Base-by-base conservation (phyloP, 2,329 filamentous ascomycete species). In the Alternaria consortialis region DNA sequence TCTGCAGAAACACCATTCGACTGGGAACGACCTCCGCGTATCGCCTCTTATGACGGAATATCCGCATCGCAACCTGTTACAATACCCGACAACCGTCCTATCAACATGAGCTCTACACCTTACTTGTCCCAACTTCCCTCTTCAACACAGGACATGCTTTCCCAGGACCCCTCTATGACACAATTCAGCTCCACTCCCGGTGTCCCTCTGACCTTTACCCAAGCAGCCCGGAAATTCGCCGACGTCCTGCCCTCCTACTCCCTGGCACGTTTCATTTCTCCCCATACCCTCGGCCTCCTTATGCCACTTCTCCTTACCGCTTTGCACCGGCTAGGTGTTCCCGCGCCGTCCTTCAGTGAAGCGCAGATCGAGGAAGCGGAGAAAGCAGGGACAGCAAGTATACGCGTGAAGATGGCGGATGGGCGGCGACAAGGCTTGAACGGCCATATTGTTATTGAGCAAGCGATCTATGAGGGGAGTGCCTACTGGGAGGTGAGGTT, bases 201-300 rank as follows among this genome's bases (percentile, higher is more conserved):
- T 6, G 89, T 97, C 0, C 92, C 94, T 1, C 82, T 97, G 63
- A 92, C 88, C 44, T 86, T 96, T 40, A 99, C 95, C 1, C 95
- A 99, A 78, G 90, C 91, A 63, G 95, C 95, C 4, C 91, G 91
- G 31, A 88, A 87, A 44, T 99, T 98, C 84, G 87, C 88, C 66
- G 95, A 99, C 77, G 96, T 99, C 70, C 88, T 97, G 43, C 96
- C 95, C 0, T 85, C 91, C 7, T 91, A 96, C 76, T 89, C 91
- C 0, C 87, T 99, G 64, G 94, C 94, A 7, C 91, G 94, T 58
- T 99, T 99, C 85, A 94, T 95, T 80, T 97, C 94, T 0, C 87
- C 90, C 51, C 89, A 94, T 72, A 87, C 92, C 1, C 83, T 92
- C 6, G 82, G 86, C 13, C 86, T 94, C 58, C 87, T 99, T 1